These are phyloP conservation scores for Pichia rugopelliculosa DNA, from an alignment of 805 yeast genomes.

Conservation along the genomic window DNA sequence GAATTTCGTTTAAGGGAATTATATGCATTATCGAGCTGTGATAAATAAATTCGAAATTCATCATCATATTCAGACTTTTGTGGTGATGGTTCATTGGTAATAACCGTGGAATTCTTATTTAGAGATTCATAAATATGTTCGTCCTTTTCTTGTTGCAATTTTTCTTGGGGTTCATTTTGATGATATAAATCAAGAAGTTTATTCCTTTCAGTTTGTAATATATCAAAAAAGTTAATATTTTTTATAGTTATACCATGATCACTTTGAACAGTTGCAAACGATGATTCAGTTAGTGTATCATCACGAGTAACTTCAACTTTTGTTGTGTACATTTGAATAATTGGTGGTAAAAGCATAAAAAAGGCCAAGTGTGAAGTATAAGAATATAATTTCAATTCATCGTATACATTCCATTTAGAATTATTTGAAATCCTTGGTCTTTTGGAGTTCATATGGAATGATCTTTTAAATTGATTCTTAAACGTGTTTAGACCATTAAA, in stretches of 20 bases:
- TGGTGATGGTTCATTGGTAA: background rate
- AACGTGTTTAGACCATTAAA: background rate
- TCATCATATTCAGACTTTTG: background rate
- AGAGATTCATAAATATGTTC: background rate
- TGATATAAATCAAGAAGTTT: background rate
- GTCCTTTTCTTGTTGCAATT: background rate
- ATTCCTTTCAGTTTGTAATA: background rate
- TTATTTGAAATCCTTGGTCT: conserved; percentile 6
- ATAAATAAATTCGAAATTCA: background rate
- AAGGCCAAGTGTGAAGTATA: conserved; percentile 27
- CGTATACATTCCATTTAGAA: conserved; percentile 21
- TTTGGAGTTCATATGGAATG: conserved; percentile 5
- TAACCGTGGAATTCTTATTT: no score
- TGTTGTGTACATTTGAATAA: conserved; percentile 23
- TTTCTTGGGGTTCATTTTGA: background rate
- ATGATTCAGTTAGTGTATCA: conserved; percentile 18
- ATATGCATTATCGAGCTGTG: background rate
- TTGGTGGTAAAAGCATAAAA: conserved; percentile 24
- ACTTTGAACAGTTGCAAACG: background rate
- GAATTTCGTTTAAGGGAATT: background rate
- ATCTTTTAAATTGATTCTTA: conserved; percentile 2
- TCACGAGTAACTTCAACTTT: conserved; percentile 25
- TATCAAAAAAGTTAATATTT: conserved; percentile 4
- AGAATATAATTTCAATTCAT: conserved; percentile 24
- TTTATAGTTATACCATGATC: background rate